phyloP scores from a whole-genome alignment of 148 eudicot species.

The Chenopodium suecicum region DNA sequence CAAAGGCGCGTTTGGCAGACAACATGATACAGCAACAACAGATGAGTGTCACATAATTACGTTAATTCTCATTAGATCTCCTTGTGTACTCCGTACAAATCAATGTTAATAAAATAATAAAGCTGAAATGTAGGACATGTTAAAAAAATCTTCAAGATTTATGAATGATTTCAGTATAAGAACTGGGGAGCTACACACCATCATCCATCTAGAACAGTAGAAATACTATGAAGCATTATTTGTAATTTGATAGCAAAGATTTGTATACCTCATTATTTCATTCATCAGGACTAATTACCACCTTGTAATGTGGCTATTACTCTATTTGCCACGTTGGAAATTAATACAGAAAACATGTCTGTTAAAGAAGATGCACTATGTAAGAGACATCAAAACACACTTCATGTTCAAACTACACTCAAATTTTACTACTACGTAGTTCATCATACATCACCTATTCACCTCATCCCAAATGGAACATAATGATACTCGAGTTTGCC shows the following conservation, averaged over 20 bases:
- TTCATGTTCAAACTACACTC: background rate
- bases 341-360: background rate
- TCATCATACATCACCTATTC: background rate
- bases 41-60: slow-evolving; percentile 39
- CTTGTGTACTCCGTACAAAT: background rate
- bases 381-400: background rate
- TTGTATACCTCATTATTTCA: background rate
- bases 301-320: background rate
- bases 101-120: background rate
- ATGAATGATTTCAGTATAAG: background rate
- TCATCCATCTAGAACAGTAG: background rate
- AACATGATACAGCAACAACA: slow-evolving; percentile 89
- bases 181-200: background rate
- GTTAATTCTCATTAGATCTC: background rate
- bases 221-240: background rate
- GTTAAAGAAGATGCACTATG: background rate
- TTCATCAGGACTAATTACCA: background rate
- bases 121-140: too few relatives aligned
- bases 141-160: background rate
- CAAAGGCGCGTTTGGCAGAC: slow-evolving; percentile 85
- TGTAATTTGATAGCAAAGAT: background rate
- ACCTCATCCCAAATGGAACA: background rate
- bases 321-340: background rate
- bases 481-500: background rate
- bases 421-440: background rate